phyloP scores from a whole-genome alignment of 139 green algal species.

The Volvox africanus region DNA sequence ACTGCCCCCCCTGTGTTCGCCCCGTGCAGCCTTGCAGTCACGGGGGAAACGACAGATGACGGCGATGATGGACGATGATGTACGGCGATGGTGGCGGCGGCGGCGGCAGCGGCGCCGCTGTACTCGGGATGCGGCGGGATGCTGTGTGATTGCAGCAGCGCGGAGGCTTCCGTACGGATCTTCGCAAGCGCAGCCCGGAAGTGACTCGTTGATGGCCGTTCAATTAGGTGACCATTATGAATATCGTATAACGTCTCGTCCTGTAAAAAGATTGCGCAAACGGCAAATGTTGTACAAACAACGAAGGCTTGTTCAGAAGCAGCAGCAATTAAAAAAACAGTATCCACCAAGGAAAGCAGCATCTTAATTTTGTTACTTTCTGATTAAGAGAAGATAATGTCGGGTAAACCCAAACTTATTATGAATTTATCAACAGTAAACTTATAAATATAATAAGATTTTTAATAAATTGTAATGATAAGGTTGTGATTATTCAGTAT shows the following conservation, averaged over 20 bases:
- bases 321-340: no score
- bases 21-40: not conserved
- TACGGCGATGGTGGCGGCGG: not conserved
- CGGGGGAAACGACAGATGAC: no score
- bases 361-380: no score
- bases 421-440: no score
- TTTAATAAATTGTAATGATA: no score
- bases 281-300: not conserved
- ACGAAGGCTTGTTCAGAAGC: not conserved
- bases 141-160: not conserved
- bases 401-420: no score
- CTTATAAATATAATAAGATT: no score
- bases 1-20: not conserved
- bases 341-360: no score
- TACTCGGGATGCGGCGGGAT: slow-evolving; percentile 29
- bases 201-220: slow-evolving; percentile 20
- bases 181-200: slow-evolving; percentile 18
- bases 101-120: not conserved
- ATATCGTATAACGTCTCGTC: slow-evolving; percentile 36
- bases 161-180: slow-evolving; percentile 9
- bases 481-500: no score
- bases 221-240: not conserved
- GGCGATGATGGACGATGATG: not conserved
- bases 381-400: no score
- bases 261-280: not conserved